Evolutionary conservation across 2,329 filamentous ascomycete genomes (phyloP).

Genomic region (Fusarium napiforme): DNA sequence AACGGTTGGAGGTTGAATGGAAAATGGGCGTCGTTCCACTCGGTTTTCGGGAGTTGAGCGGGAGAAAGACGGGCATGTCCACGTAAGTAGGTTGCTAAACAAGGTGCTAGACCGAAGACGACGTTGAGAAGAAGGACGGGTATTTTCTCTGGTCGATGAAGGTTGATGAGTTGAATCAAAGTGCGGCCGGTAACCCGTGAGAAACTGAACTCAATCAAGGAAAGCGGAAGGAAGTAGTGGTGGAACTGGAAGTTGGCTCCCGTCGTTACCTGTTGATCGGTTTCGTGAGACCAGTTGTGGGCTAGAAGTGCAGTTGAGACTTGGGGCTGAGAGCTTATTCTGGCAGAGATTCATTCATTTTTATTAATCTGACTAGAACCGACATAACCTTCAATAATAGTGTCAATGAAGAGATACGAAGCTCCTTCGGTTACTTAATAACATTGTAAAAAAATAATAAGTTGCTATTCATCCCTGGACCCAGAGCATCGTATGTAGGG

Average conservation of each 20-base stretch:
- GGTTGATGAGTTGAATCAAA: neutral
- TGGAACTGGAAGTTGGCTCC: too few species aligned
- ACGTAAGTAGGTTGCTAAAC: neutral
- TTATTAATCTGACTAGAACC: too few species aligned
- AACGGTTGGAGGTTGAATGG: neutral
- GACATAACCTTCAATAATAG: too few species aligned
- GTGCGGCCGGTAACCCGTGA: too few species aligned
- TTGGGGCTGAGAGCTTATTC: too few species aligned
- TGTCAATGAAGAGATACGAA: too few species aligned
- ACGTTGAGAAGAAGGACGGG: neutral
- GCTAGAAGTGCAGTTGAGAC: too few species aligned
- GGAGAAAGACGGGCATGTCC: neutral
- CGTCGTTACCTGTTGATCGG: neutral
- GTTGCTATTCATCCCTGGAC: neutral
- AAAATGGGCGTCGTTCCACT: neutral
- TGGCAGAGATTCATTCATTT: too few species aligned
- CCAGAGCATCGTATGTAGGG: neutral
- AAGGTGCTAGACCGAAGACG: neutral
- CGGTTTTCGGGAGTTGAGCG: neutral
- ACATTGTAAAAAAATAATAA: neutral
- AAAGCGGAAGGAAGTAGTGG: too few species aligned
- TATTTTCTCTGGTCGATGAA: neutral
- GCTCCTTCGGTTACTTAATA: neutral
- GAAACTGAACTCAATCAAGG: too few species aligned
- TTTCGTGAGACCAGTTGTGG: neutral